A percentile compares a stretch with the other conserved stretches of the same genome.
Evolutionary conservation across 75 land plant genomes (phyloP).

Genomic region (Pseudotsuga menziesii): DNA sequence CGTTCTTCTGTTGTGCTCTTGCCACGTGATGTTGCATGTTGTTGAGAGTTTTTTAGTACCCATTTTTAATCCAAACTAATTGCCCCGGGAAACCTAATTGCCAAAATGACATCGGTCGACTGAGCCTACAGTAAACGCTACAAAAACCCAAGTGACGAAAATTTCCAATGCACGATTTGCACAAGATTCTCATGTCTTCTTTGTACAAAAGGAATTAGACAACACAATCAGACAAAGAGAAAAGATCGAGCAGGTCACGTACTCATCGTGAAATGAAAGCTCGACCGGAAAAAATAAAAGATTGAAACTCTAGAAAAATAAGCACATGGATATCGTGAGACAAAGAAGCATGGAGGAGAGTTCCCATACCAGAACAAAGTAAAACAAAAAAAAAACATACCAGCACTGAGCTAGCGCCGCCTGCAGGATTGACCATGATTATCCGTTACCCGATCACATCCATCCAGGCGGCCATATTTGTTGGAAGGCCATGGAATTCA

Average conservation of each 20-base stretch:
- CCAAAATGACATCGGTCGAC: not conserved
- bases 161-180: not conserved
- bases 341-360: not conserved
- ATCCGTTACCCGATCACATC: not conserved
- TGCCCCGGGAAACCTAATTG: not conserved
- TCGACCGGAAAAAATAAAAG: not conserved
- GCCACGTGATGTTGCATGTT: too few relatives aligned
- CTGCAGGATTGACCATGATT: not conserved
- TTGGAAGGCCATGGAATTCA: too few relatives aligned
- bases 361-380: not conserved
- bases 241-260: not conserved
- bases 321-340: not conserved
- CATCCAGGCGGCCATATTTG: too few relatives aligned
- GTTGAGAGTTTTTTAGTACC: too few relatives aligned
- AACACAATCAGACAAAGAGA: not conserved
- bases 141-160: not conserved
- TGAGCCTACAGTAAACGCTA: not conserved
- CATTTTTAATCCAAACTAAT: too few relatives aligned
- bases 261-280: not conserved
- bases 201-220: not conserved
- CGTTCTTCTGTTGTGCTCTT: too few relatives aligned
- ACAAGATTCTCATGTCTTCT: not conserved
- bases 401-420: not conserved
- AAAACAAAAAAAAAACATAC: not conserved
- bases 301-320: not conserved